Conservation (phyloP, 1,284 basidiomycete species). For the Peniophora sp. region DNA sequence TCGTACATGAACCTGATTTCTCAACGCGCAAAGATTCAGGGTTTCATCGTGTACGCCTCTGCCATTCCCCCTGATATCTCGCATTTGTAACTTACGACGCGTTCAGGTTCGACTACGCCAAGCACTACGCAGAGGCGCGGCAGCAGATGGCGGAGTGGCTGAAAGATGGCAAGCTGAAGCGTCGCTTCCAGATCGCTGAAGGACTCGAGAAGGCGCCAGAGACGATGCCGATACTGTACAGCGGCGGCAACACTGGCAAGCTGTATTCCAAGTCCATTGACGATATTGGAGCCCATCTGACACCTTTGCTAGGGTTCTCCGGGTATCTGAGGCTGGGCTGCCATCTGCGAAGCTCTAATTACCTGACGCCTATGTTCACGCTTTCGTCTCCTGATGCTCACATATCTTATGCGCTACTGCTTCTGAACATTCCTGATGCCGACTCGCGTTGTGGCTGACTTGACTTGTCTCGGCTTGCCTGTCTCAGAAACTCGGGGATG, state of each 20-base stretch:
- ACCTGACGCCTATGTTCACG: no score
- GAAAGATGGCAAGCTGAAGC: constrained; percentile 67
- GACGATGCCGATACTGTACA: constrained; percentile 65
- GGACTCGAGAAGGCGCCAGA: constrained; percentile 68
- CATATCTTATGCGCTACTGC: no score
- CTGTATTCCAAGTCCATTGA: constrained; percentile 40
- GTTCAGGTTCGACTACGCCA: neutral
- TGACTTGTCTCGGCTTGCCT: no score
- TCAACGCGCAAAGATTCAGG: constrained; percentile 71
- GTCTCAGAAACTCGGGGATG: no score
- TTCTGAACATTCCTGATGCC: no score
- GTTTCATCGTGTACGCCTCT: constrained; percentile 68
- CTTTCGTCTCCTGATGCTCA: no score
- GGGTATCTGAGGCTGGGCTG: no score
- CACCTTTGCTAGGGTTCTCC: no score
- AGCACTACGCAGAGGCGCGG: constrained; percentile 30
- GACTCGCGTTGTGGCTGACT: no score
- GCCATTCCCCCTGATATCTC: neutral
- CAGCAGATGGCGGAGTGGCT: constrained; percentile 49
- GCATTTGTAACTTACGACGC: neutral
- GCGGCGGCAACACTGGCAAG: constrained; percentile 80
- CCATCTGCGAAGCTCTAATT: no score
- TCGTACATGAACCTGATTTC: constrained; percentile 63
- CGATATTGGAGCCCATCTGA: no score
- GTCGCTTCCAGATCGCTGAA: constrained; percentile 73